A percentile compares a stretch with the other conserved stretches of the same genome.
These are phyloP conservation scores for Microsporum canis DNA, from an alignment of 2,329 filamentous ascomycete species.

Conservation along the genomic window DNA sequence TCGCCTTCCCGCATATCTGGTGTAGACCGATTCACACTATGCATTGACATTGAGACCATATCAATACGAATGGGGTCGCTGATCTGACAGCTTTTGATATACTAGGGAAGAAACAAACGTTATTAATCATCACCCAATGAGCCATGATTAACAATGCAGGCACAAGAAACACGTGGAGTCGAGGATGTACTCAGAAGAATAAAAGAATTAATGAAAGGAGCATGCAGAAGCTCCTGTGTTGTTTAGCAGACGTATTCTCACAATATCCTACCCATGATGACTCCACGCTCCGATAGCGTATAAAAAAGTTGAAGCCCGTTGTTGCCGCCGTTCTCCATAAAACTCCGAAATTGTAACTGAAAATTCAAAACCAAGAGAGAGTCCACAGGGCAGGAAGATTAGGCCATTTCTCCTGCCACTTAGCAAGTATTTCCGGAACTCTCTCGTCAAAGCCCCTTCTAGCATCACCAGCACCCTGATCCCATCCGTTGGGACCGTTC, in stretches of 20 bases:
- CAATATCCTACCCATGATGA: conserved; percentile 1
- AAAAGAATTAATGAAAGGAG: background rate
- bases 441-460: conserved; percentile 77
- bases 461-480: conserved; percentile 54
- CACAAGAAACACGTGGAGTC: background rate
- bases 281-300: background rate
- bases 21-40: no score
- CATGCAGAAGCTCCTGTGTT: background rate
- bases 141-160: background rate
- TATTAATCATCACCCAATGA: no score
- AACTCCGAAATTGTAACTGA: background rate
- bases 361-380: conserved; percentile 74
- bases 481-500: conserved; percentile 55
- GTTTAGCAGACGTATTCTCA: background rate
- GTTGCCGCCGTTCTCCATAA: background rate
- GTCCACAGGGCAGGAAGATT: conserved; percentile 88
- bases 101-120: no score
- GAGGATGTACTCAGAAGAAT: background rate
- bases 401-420: conserved; percentile 93
- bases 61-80: no score
- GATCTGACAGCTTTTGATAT: no score
- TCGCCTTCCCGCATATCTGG: no score
- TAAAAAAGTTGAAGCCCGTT: background rate
- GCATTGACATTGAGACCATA: no score
- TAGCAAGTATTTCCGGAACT: conserved; percentile 80